These are phyloP conservation scores for Polytolypa hystricis DNA, from an alignment of 2,329 filamentous ascomycete species.

Conservation along the genomic window DNA sequence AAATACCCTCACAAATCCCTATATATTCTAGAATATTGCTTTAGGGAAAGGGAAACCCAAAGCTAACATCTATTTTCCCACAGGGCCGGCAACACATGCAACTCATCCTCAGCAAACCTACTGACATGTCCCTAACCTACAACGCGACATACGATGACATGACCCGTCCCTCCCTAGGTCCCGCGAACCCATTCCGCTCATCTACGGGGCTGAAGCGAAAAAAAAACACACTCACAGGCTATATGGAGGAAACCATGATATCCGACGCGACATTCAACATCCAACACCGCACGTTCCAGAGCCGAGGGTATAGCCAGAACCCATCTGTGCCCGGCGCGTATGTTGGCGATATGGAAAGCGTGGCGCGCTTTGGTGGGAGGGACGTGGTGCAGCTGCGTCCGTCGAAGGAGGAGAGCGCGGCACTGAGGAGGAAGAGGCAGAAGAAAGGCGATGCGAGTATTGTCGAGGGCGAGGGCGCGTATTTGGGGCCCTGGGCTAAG, in stretches of 20 bases:
- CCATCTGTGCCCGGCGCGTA: slow-evolving; percentile 33
- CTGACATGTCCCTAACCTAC: slow-evolving; percentile 40
- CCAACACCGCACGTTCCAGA: slow-evolving; percentile 74
- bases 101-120: slow-evolving; percentile 41
- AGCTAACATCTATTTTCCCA: slow-evolving; percentile 27
- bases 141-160: slow-evolving; percentile 61
- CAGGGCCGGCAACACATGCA: slow-evolving; percentile 41
- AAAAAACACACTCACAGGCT: slow-evolving; percentile 75
- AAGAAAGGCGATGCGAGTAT: slow-evolving; percentile 73
- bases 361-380: slow-evolving; percentile 35
- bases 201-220: slow-evolving; percentile 58
- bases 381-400: slow-evolving; percentile 45
- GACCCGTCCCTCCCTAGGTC: slow-evolving; percentile 54
- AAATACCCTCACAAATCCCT: slow-evolving; percentile 1
- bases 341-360: slow-evolving; percentile 38
- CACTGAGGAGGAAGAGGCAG: slow-evolving; percentile 64
- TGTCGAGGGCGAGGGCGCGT: slow-evolving; percentile 76
- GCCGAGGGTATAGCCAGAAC: slow-evolving; percentile 44
- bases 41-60: neutral
- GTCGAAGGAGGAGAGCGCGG: slow-evolving; percentile 60
- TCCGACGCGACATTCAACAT: slow-evolving; percentile 83
- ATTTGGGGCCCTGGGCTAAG: slow-evolving; percentile 89
- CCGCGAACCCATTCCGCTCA: slow-evolving; percentile 64
- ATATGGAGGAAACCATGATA: slow-evolving; percentile 75
- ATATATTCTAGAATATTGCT: slow-evolving; percentile 2